Evolutionary conservation across 2,329 filamentous ascomycete genomes (phyloP), one percentile per base, ranked within the genome.

Genomic region (Beauveria sp.): DNA sequence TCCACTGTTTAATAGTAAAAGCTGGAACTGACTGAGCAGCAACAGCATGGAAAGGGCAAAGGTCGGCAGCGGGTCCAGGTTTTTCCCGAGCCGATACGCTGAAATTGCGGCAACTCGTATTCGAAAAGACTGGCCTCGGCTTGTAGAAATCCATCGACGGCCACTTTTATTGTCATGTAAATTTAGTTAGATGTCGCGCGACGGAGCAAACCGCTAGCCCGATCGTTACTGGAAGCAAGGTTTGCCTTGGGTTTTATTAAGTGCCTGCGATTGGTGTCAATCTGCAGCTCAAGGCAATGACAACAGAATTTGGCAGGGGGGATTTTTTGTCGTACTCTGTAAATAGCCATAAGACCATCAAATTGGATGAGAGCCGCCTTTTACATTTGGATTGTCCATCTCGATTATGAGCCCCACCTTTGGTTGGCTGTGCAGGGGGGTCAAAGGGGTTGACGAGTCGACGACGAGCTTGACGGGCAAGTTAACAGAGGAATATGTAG

Each of bases 341-440:
- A 16, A 6, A 6, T 16, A 16, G 18, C 28, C 26, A 30, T 53
- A 20, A 18, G 20, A 53, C 50, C 50, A 41, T 16, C 20, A 18
- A 20, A 20, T 7, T 5, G 12, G 12, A 5, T 37, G 4, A 34
- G 30, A 14, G 50, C 30, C 24, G 22, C 40, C 37, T 55, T 37
- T 55, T 37, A 55, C 53, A 55, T 47, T 47, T 47, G 7, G 26
- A 24, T 22, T 43, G 12, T 46, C 48, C n/a, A 20, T 54, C 10
- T 47, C 10, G 14, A 41, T 14, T 12, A 3, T n/a, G 14, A 16
- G 37, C 50, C 6, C 57, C 57, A 59, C 57, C n/a, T 43, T 30
- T 37, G n/a, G 28, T 37, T 59, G 50, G 57, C 57, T 34, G 41
- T 47, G 57, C 41, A 47, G 41, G 50, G 56, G 56, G 28, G 22